Percentiles rank a stretch among this genome's conserved stretches.
Evolutionary conservation across 2,329 filamentous ascomycete species (phyloP).

Genomic region (Aspergillus puulaauensis): DNA sequence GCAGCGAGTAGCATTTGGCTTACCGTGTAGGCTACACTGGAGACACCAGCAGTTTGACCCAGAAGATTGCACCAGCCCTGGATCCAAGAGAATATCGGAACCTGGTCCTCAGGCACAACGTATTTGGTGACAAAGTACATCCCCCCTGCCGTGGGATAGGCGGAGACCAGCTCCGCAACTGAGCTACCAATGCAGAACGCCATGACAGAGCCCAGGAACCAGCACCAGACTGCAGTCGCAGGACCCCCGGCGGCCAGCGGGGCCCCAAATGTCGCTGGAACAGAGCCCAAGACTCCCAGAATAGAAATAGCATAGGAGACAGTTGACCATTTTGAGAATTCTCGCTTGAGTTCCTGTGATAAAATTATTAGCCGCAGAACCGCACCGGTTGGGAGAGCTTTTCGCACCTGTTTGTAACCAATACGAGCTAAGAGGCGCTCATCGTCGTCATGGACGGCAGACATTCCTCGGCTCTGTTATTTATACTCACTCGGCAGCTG

Average conservation of each 20-base stretch:
- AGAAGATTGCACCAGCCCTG: conserved; percentile 69
- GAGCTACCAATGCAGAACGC: conserved; percentile 64
- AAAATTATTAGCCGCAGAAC: background rate
- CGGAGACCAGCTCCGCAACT: conserved; percentile 65
- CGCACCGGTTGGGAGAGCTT: background rate
- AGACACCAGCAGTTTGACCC: conserved; percentile 63
- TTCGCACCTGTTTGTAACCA: conserved; percentile 60
- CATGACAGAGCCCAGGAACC: conserved; percentile 64
- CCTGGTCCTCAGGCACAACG: conserved; percentile 60
- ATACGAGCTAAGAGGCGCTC: conserved; percentile 61
- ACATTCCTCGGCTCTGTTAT: conserved; percentile 27
- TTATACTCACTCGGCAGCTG: background rate
- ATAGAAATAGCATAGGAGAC: conserved; percentile 67
- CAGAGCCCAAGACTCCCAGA: conserved; percentile 63
- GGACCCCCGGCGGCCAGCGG: conserved; percentile 61
- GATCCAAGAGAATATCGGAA: conserved; percentile 64
- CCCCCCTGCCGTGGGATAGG: conserved; percentile 65
- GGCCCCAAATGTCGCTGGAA: conserved; percentile 62
- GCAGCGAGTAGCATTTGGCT: conserved; percentile 64
- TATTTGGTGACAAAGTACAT: conserved; percentile 70
- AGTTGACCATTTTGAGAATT: conserved; percentile 67
- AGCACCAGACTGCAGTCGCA: conserved; percentile 65
- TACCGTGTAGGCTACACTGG: conserved; percentile 62
- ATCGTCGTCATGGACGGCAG: conserved; percentile 55
- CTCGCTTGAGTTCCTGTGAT: conserved; percentile 57